Conservation (phyloP, 1,284 basidiomycete species). For the Xerocomus nothofagi region DNA sequence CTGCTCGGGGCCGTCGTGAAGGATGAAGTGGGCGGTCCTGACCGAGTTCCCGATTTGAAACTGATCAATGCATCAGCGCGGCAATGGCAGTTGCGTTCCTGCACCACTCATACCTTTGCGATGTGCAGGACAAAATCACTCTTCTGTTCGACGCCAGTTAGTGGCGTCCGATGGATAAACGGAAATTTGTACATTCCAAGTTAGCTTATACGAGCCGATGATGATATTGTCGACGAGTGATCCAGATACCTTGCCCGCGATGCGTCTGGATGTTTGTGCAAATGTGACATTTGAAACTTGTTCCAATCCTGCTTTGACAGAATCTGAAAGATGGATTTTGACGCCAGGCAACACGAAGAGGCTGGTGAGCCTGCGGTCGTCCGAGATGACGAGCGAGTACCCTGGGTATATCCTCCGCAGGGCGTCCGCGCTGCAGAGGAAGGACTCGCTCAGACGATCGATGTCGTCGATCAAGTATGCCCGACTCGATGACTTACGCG, state of each 20-base stretch:
- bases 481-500: slow-evolving; percentile 39
- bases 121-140: slow-evolving; percentile 50
- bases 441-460: slow-evolving; percentile 2
- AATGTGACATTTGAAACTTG: slow-evolving; percentile 52
- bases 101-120: slow-evolving; percentile 32
- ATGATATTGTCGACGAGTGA: slow-evolving; percentile 50
- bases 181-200: slow-evolving; percentile 54
- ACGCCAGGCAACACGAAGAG: slow-evolving; percentile 55
- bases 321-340: slow-evolving; percentile 37
- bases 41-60: slow-evolving; percentile 42
- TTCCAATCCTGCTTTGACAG: slow-evolving; percentile 33
- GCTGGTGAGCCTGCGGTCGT: slow-evolving; percentile 46
- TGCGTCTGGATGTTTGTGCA: slow-evolving; percentile 44
- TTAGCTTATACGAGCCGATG: slow-evolving; percentile 54
- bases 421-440: slow-evolving; percentile 43
- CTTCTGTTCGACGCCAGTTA: slow-evolving; percentile 33
- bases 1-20: slow-evolving; percentile 61
- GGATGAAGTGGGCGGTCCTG: slow-evolving; percentile 46
- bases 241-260: slow-evolving; percentile 46
- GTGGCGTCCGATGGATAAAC: not conserved
- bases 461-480: not conserved
- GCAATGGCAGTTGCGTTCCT: not conserved
- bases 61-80: slow-evolving; percentile 36
- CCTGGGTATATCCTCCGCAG: slow-evolving; percentile 61
- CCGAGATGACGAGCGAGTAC: slow-evolving; percentile 57